phyloP scores from a whole-genome alignment of 768 basidiomycete genomes.

The Mycena rebaudengoi region DNA sequence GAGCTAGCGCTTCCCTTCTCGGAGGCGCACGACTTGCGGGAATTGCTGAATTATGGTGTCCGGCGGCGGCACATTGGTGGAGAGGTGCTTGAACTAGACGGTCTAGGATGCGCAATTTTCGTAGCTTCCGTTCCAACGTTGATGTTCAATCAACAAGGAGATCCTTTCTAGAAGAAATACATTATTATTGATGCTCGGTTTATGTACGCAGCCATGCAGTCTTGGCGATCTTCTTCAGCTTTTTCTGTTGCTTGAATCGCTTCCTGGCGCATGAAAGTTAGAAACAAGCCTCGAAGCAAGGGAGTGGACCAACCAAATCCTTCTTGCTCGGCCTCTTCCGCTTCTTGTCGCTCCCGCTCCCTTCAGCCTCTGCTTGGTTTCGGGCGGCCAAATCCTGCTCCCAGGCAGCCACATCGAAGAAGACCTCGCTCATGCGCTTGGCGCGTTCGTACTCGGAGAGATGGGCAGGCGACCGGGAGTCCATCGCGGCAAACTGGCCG shows the following conservation, averaged over 20 bases:
- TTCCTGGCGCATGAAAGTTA: slow-evolving; percentile 55
- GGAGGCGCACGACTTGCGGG: background rate
- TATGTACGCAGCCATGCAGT: slow-evolving; percentile 87
- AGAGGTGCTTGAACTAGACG: slow-evolving; percentile 13
- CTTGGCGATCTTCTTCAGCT: slow-evolving; percentile 84
- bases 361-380: slow-evolving; percentile 53
- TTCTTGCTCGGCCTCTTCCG: slow-evolving; percentile 83
- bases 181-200: too few species aligned
- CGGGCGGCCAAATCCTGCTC: slow-evolving; percentile 69
- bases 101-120: slow-evolving; percentile 18
- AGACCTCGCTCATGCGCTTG: slow-evolving; percentile 88
- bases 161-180: slow-evolving; percentile 5
- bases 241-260: slow-evolving; percentile 85
- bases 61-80: background rate
- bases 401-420: slow-evolving; percentile 87
- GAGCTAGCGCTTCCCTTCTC: slow-evolving; percentile 6
- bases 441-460: slow-evolving; percentile 84
- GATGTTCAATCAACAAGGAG: background rate
- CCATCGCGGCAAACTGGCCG: slow-evolving; percentile 72
- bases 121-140: background rate
- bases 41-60: slow-evolving; percentile 18
- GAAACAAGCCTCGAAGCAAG: slow-evolving; percentile 1
- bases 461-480: slow-evolving; percentile 77
- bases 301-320: slow-evolving; percentile 72
- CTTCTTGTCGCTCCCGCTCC: slow-evolving; percentile 69